Conservation (phyloP, 495 filamentous ascomycete species). For the Penicillium herquei region DNA sequence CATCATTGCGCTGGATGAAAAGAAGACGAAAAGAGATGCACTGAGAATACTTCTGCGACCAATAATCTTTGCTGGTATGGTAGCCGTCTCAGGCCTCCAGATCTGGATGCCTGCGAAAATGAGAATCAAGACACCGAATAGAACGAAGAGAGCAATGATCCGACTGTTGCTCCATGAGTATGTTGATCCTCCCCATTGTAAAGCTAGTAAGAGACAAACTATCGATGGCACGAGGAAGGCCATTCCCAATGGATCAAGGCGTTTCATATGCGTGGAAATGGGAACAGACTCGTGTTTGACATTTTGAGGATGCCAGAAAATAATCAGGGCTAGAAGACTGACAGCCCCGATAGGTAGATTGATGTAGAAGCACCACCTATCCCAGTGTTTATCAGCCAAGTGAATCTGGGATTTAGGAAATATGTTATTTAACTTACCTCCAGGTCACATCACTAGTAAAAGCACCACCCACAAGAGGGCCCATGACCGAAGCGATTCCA, state of each 20-base stretch:
- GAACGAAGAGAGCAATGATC: conserved; percentile 1
- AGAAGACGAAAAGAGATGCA: conserved; percentile 50
- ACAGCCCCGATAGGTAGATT: conserved; percentile 67
- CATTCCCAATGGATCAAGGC: conserved; percentile 5
- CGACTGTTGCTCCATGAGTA: conserved; percentile 1
- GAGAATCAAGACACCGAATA: conserved; percentile 59
- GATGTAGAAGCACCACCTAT: conserved; percentile 60
- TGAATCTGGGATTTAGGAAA: neutral
- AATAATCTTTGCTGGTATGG: conserved; percentile 70
- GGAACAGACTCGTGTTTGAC: neutral
- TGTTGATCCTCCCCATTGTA: conserved; percentile 6
- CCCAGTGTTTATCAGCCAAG: conserved; percentile 30
- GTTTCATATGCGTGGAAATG: neutral
- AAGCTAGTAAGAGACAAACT: conserved; percentile 6
- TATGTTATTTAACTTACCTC: neutral
- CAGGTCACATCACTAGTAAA: conserved; percentile 2
- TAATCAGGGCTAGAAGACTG: conserved; percentile 16
- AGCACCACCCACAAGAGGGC: conserved; percentile 35
- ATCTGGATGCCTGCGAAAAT: conserved; percentile 66
- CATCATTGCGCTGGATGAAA: conserved; percentile 62
- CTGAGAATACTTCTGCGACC: conserved; percentile 66
- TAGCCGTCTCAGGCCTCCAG: conserved; percentile 68
- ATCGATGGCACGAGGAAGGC: conserved; percentile 1
- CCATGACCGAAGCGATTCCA: conserved; percentile 54
- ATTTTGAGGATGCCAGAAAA: neutral